These are phyloP conservation scores for Peronospora farinosa DNA, from an alignment of 352 stramenopile species.

Conservation along the genomic window DNA sequence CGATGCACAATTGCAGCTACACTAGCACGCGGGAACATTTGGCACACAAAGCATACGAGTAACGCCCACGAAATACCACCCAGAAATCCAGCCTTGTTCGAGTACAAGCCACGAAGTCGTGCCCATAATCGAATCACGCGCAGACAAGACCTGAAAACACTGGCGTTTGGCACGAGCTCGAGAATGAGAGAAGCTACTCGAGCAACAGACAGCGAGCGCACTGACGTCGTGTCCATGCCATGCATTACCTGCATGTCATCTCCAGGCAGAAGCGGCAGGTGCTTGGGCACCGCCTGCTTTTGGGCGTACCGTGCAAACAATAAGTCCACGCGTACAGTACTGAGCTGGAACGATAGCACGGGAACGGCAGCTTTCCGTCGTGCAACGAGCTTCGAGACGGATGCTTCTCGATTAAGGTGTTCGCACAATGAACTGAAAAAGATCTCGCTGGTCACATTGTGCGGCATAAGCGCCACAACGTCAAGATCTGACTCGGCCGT, in stretches of 20 bases:
- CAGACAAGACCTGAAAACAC: slow-evolving; percentile 59
- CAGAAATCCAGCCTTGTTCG: slow-evolving; percentile 78
- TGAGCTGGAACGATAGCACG: slow-evolving; percentile 71
- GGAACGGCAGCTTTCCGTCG: slow-evolving; percentile 70
- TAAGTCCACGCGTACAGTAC: slow-evolving; percentile 60
- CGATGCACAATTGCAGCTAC: slow-evolving; percentile 65
- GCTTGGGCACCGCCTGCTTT: slow-evolving; percentile 50
- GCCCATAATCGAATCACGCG: slow-evolving; percentile 76
- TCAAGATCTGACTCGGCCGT: slow-evolving; percentile 72
- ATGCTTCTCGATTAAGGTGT: slow-evolving; percentile 32
- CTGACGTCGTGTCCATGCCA: slow-evolving; percentile 69
- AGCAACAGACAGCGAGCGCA: slow-evolving; percentile 72
- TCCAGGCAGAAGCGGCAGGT: slow-evolving; percentile 50
- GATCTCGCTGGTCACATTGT: slow-evolving; percentile 44
- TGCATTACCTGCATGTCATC: slow-evolving; percentile 67
- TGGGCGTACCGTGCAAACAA: slow-evolving; percentile 73
- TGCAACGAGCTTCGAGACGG: slow-evolving; percentile 58
- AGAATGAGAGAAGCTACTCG: slow-evolving; percentile 72
- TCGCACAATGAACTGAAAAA: slow-evolving; percentile 68
- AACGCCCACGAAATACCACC: slow-evolving; percentile 83
- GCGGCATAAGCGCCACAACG: slow-evolving; percentile 65
- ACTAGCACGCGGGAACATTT: slow-evolving; percentile 80
- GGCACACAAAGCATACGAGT: slow-evolving; percentile 78
- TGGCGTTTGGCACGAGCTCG: slow-evolving; percentile 73
- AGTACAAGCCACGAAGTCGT: slow-evolving; percentile 69